These are phyloP conservation scores for Licmophora abbreviata DNA, from an alignment of 108 stramenopile species.

Conservation along the genomic window DNA sequence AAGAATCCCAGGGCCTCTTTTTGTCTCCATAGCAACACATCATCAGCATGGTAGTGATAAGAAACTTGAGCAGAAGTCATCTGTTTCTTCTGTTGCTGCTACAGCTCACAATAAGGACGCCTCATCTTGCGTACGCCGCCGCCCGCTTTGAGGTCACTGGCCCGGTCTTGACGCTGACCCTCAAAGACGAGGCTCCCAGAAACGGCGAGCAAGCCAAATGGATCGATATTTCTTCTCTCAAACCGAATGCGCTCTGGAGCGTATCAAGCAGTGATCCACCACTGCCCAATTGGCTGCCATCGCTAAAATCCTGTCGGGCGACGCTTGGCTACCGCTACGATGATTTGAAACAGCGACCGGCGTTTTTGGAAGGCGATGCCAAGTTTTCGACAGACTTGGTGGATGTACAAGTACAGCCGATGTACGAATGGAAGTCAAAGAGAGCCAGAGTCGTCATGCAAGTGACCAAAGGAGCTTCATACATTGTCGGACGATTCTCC, in stretches of 20 bases:
- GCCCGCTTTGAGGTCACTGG: too few relatives aligned
- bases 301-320: conserved; percentile 19
- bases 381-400: conserved; percentile 10
- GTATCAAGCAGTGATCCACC: conserved; percentile 13
- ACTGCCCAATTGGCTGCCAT: conserved; percentile 29
- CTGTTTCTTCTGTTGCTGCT: too few relatives aligned
- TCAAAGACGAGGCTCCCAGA: conserved; percentile 19
- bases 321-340: conserved; percentile 25
- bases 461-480: conserved; percentile 18
- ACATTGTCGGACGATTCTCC: conserved; percentile 14
- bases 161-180: conserved; percentile 24
- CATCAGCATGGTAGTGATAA: too few relatives aligned
- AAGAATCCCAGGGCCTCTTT: too few relatives aligned
- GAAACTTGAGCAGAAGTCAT: too few relatives aligned
- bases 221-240: conserved; percentile 17
- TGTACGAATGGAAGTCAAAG: conserved; percentile 13
- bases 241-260: conserved; percentile 23
- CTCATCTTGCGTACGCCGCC: too few relatives aligned
- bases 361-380: conserved; percentile 15
- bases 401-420: conserved; percentile 18
- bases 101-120: too few relatives aligned
- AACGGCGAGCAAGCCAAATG: conserved; percentile 1
- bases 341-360: conserved; percentile 12
- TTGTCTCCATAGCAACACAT: too few relatives aligned
- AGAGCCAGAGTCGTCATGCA: conserved; percentile 6